These are phyloP conservation scores for Adansonia rubrostipa DNA, from an alignment of 441 rosid genomes.

Conservation along the genomic window DNA sequence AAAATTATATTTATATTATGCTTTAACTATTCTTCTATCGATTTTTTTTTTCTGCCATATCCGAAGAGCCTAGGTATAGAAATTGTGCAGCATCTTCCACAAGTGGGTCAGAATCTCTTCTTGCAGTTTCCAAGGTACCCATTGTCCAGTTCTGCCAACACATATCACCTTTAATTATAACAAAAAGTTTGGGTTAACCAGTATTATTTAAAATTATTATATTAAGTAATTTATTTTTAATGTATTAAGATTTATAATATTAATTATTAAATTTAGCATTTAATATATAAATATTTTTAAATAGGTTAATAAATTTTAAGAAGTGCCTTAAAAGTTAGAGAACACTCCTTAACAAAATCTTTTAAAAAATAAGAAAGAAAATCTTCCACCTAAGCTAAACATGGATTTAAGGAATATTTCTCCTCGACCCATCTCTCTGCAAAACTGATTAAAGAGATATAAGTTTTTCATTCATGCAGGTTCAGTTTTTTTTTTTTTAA, in stretches of 20 bases:
- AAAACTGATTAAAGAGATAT: slow-evolving; percentile 37
- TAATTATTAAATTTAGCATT: too few relatives aligned
- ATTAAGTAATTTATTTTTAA: too few relatives aligned
- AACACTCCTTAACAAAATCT: slow-evolving; percentile 5
- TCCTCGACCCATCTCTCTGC: not conserved
- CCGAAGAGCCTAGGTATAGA: slow-evolving; percentile 44
- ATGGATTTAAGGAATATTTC: slow-evolving; percentile 31
- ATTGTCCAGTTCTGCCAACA: slow-evolving; percentile 32
- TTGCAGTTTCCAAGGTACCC: slow-evolving; percentile 33
- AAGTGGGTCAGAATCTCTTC: slow-evolving; percentile 42
- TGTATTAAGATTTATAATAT: too few relatives aligned
- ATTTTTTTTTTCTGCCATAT: not conserved
- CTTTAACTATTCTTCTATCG: too few relatives aligned
- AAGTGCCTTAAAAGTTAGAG: not conserved
- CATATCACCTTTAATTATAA: not conserved
- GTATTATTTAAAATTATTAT: too few relatives aligned
- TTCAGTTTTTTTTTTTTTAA: slow-evolving; percentile 5
- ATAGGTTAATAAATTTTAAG: not conserved
- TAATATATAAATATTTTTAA: not conserved
- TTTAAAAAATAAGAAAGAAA: slow-evolving; percentile 28
- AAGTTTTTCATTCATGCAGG: slow-evolving; percentile 43
- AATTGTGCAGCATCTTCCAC: slow-evolving; percentile 41
- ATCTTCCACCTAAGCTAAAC: slow-evolving; percentile 40
- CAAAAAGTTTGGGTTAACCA: too few relatives aligned
- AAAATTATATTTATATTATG: too few relatives aligned